Evolutionary conservation across 176 grass and related monocot species (phyloP), one percentile per base, ranked within the genome.

Genomic region (Bromus sterilis): DNA sequence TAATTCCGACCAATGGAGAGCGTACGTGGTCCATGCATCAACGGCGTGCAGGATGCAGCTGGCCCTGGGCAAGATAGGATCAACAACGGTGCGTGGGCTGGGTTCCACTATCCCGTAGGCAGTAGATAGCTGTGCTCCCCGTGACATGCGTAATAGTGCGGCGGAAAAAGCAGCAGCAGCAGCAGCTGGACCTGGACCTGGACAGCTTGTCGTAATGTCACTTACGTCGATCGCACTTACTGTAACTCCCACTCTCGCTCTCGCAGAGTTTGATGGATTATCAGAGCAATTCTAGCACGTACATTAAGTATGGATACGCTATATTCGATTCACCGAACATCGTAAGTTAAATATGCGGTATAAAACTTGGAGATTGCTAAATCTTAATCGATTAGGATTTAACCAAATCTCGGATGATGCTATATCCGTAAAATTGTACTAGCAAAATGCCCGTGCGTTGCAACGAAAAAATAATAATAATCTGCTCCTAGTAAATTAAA

Each of bases 141-240:
- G 36, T 76, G 76, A 71, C 87, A 89, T 66, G 51, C 51, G 77
- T 70, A 25, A 12, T 46, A 20, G 81, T 58, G 75, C 57, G 2
- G 36, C 40, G 49, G 26, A 8, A 26, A 24, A 12, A 21, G 65
- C 21, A 7, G 11, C 25, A 61, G 0, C 51, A 23, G 33, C 18
- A 30, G 36, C 66, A 12, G 78, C 41, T 28, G 39, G 18, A 5
- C 6, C 30, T 51, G 49, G 18, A 53, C 49, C 49, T 32, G 76
- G 68, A 68, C 69, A 61, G 76, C 76, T 80, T 24, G 43, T 73
- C 28, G 10, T 79, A 35, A 57, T 11, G 81, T 15, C n/a, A 66
- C 30, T 58, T 72, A 74, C 66, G 80, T 83, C 44, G 86, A 74
- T 30, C 36, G 37, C 80, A 74, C 75, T n/a, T n/a, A n/a, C n/a